Evolutionary conservation across 805 yeast genomes (phyloP), one percentile per base, ranked within the genome.

Genomic region (Zygotorulaspora florentina): DNA sequence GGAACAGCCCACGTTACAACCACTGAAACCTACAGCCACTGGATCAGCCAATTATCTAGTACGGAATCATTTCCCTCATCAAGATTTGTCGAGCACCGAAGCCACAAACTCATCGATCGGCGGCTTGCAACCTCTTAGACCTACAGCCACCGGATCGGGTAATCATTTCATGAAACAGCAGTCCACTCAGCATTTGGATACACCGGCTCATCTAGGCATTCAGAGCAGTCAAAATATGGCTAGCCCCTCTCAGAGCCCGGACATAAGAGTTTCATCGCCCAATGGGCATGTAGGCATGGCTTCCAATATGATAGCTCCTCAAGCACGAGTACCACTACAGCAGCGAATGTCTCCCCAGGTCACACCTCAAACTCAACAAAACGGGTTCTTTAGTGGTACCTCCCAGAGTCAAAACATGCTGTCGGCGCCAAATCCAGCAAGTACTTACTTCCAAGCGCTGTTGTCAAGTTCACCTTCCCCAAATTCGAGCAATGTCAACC

Each of bases 21-120:
- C 66, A 4, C 46, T 69, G 42, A 59, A 57, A 39, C 74, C 74
- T 3, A 57, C 73, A 26, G 65, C 69, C 40, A 70, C 75, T 0
- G 74, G 74, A 0, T 69, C 74, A 8, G 70, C 71, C 1, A 67
- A 71, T 25, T 61, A 66, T 35, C 46, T 66, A 30, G 50, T 66
- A 43, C 61, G 64, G 18, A 54, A 54, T 27, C 62, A 52, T 35
- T 31, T 50, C 30, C 50, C 46, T 7, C 47, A 43, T 9, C 45
- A 61, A 13, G 36, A 33, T 9, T n/a, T 6, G 12, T 61, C 64
- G 12, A 45, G 35, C 2, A 43, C 59, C 11, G 39, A 42, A 35
- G 51, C 53, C 2, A 36, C 55, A 38, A 39, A 50, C 48, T 2
- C 52, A 39, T 37, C 39, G 20, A 11, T 29, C n/a, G 38, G 40